phyloP scores from a whole-genome alignment of 192 early-diverging fungal genomes.

The Coemansia sp. region DNA sequence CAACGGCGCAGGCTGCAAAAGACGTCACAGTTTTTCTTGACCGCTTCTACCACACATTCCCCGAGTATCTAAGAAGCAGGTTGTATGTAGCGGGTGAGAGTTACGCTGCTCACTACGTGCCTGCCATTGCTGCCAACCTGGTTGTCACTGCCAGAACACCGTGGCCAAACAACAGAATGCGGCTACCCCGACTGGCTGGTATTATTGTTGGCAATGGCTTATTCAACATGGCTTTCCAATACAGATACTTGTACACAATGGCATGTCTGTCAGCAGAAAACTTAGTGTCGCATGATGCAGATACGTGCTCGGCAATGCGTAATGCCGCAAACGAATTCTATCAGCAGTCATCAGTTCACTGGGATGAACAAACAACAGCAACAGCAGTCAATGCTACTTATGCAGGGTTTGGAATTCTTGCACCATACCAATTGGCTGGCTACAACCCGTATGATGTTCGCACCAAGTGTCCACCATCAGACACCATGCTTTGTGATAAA shows the following conservation, averaged over 20 bases:
- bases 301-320: slow-evolving; percentile 68
- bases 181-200: slow-evolving; percentile 64
- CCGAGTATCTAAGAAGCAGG: slow-evolving; percentile 67
- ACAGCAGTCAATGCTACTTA: slow-evolving; percentile 54
- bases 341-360: not conserved
- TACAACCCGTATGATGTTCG: slow-evolving; percentile 94
- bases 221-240: slow-evolving; percentile 83
- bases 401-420: slow-evolving; percentile 73
- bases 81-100: slow-evolving; percentile 88
- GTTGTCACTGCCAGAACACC: not conserved
- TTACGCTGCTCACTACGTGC: slow-evolving; percentile 90
- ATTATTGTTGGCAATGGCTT: slow-evolving; percentile 88
- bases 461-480: slow-evolving; percentile 68
- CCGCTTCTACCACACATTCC: slow-evolving; percentile 76
- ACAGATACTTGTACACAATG: slow-evolving; percentile 72
- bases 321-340: slow-evolving; percentile 12
- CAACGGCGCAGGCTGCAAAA: slow-evolving; percentile 68
- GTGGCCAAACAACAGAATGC: not conserved
- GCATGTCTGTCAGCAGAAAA: slow-evolving; percentile 63
- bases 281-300: slow-evolving; percentile 67
- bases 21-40: slow-evolving; percentile 86
- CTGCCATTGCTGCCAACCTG: slow-evolving; percentile 69
- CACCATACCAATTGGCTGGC: slow-evolving; percentile 77
- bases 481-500: slow-evolving; percentile 71
- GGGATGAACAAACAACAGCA: not conserved